Conservation (phyloP, 2,329 filamentous ascomycete genomes). For the Mycogone perniciosa region DNA sequence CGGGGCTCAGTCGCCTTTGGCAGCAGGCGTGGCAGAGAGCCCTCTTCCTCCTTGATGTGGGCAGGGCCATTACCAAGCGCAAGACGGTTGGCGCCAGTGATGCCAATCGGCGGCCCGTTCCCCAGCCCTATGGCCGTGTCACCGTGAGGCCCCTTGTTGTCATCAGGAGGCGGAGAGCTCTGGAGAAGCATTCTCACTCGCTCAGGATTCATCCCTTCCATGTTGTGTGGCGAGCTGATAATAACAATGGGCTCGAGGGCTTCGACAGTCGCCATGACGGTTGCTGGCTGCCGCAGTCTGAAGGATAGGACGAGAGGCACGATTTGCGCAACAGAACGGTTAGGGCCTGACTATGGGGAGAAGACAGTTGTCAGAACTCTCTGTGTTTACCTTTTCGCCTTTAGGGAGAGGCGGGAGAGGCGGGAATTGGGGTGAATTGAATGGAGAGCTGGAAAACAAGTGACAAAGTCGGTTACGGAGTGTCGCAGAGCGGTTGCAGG, state of each 20-base stretch:
- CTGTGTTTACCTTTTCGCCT: too few species aligned
- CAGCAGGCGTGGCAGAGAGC: neutral
- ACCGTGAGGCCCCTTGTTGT: neutral
- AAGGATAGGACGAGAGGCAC: too few species aligned
- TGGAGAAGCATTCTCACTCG: constrained; percentile 20
- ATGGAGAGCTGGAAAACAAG: too few species aligned
- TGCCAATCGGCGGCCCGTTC: too few species aligned
- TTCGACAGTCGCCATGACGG: neutral
- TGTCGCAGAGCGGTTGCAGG: too few species aligned
- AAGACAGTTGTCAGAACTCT: too few species aligned
- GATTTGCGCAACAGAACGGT: too few species aligned
- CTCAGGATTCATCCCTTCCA: constrained; percentile 23
- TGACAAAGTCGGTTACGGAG: too few species aligned
- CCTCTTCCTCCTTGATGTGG: neutral
- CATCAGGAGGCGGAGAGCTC: constrained; percentile 4
- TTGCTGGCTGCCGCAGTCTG: neutral
- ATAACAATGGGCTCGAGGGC: neutral
- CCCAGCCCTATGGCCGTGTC: too few species aligned
- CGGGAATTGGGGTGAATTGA: too few species aligned
- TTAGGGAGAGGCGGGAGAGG: too few species aligned
- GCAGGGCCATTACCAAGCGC: neutral
- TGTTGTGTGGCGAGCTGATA: neutral
- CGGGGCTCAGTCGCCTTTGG: neutral
- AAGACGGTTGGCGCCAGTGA: constrained; percentile 4
- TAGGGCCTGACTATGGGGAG: too few species aligned